Percentiles rank a stretch among this genome's conserved stretches.
Evolutionary conservation across 116 monocot genomes (phyloP).

Genomic region (Trichopus zeylanicus): DNA sequence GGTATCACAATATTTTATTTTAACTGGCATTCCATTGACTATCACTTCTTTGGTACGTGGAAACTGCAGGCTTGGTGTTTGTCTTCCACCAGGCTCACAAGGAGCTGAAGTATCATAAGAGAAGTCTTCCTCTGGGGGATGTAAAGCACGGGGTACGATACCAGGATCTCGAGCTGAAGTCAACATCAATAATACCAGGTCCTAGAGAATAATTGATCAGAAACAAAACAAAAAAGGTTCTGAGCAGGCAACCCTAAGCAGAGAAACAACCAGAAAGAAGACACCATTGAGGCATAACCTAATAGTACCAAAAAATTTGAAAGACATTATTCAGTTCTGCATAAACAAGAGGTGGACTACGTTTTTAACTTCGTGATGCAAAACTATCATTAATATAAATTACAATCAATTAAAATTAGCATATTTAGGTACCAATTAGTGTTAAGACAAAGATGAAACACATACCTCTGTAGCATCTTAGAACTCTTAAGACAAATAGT

Average conservation of each 20-base stretch:
- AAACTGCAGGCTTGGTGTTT: constrained; percentile 52
- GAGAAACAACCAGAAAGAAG: too few relatives aligned
- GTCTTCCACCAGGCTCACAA: constrained; percentile 31
- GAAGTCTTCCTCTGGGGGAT: constrained; percentile 83
- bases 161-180: constrained; percentile 92
- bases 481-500: too few relatives aligned
- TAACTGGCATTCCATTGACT: constrained; percentile 61
- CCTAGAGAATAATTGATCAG: constrained; percentile 27
- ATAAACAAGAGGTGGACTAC: too few relatives aligned
- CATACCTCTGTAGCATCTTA: too few relatives aligned
- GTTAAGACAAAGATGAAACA: too few relatives aligned
- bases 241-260: background rate
- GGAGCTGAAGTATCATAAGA: constrained; percentile 42
- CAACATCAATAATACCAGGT: constrained; percentile 57
- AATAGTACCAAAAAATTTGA: background rate
- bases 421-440: too few relatives aligned
- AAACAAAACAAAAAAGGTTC: too few relatives aligned
- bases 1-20: constrained; percentile 89
- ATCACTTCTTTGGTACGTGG: constrained; percentile 74
- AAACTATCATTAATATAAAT: background rate
- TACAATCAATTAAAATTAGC: background rate
- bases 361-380: too few relatives aligned
- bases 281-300: too few relatives aligned
- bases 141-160: constrained; percentile 66
- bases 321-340: too few relatives aligned